Conservation (phyloP, 108 stramenopile species). For the Skeletonema costatum region DNA sequence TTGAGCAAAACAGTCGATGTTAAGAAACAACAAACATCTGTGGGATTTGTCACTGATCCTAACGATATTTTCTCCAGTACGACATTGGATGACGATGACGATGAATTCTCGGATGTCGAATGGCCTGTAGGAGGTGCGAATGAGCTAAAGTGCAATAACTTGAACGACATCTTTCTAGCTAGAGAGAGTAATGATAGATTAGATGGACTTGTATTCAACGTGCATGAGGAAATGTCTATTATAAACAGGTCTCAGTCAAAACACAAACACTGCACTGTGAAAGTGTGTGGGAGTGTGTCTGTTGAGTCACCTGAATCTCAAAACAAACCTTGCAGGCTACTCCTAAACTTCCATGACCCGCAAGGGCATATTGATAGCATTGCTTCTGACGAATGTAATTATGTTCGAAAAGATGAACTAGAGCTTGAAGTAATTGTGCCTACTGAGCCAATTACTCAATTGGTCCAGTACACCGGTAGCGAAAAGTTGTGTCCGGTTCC, state of each 20-base stretch:
- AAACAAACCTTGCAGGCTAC: not conserved
- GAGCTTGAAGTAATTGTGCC: not conserved
- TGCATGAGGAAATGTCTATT: constrained; percentile 17
- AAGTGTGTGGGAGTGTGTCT: constrained; percentile 9
- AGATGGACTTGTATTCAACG: not conserved
- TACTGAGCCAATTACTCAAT: not conserved
- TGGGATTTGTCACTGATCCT: too few species aligned
- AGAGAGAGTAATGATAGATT: not conserved
- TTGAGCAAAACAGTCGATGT: too few species aligned
- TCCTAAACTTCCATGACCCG: constrained; percentile 1
- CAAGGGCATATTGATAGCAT: not conserved
- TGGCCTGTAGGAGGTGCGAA: too few species aligned
- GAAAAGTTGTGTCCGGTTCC: constrained; percentile 7
- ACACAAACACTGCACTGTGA: not conserved
- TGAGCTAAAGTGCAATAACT: too few species aligned
- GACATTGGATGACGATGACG: too few species aligned
- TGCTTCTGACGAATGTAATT: not conserved
- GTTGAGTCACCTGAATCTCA: not conserved
- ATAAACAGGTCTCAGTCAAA: constrained; percentile 1
- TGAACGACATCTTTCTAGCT: not conserved
- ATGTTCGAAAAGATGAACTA: not conserved
- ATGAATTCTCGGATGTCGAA: too few species aligned
- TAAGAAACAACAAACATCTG: too few species aligned
- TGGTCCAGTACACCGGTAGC: constrained; percentile 9
- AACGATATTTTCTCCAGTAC: too few species aligned